Evolutionary conservation across 768 basidiomycete genomes (phyloP).

Genomic region (Flagelloscypha sp.): DNA sequence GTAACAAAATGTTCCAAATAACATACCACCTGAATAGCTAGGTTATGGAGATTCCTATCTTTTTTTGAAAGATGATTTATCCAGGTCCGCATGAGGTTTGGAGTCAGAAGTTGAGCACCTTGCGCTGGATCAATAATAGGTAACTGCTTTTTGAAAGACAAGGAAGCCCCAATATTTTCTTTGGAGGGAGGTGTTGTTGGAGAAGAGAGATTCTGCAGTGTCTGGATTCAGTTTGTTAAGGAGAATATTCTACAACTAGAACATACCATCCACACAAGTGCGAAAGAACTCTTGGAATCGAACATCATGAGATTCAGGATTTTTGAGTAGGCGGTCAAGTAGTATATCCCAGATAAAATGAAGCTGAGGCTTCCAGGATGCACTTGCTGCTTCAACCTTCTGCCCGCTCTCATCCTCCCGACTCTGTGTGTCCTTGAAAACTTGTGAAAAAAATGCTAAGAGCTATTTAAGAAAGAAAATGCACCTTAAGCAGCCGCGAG

Average conservation of each 20-base stretch:
- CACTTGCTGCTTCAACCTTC: conserved; percentile 37
- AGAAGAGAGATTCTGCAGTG: conserved; percentile 73
- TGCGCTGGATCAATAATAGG: conserved; percentile 52
- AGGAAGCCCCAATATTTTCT: conserved; percentile 97
- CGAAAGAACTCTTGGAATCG: conserved; percentile 89
- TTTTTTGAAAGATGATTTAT: conserved; percentile 88
- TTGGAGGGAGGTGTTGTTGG: conserved; percentile 73
- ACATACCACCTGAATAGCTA: conserved; percentile 76
- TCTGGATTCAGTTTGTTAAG: conserved; percentile 5
- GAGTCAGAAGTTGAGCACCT: conserved; percentile 82
- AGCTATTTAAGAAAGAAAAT: conserved; percentile 8
- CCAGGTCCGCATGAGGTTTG: conserved; percentile 94
- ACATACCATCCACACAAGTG: conserved; percentile 82
- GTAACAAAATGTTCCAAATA: conserved; percentile 6
- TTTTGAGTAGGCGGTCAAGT: conserved; percentile 63
- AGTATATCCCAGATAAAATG: conserved; percentile 90
- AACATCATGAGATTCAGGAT: conserved; percentile 32
- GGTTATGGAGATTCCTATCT: conserved; percentile 86
- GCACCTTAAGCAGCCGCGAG: conserved; percentile 74
- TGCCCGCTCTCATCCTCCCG: conserved; percentile 45
- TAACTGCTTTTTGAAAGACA: conserved; percentile 74
- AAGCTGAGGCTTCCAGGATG: conserved; percentile 80
- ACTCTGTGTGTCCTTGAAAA: conserved; percentile 43
- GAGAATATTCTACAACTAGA: no score
- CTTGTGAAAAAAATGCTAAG: conserved; percentile 5